Conservation (phyloP, 2,329 filamentous ascomycete genomes). For the Magnaporthales sp. region DNA sequence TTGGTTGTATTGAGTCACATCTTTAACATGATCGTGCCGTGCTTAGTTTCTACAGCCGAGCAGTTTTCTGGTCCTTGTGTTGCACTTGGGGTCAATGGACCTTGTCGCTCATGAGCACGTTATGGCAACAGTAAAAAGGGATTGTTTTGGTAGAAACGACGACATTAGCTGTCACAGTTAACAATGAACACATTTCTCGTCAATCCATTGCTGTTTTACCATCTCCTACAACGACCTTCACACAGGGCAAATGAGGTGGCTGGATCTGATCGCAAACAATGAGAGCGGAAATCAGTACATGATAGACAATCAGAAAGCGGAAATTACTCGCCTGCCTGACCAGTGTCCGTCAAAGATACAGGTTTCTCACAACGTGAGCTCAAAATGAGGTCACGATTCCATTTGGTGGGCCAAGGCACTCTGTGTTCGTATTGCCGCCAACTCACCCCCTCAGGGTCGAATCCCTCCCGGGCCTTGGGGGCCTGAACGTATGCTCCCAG, state of each 20-base stretch:
- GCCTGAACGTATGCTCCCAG: background rate
- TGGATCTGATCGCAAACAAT: background rate
- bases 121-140: too few relatives aligned
- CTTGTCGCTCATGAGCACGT: too few relatives aligned
- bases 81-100: too few relatives aligned
- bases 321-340: background rate
- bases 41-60: too few relatives aligned
- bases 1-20: background rate
- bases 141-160: background rate
- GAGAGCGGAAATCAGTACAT: background rate
- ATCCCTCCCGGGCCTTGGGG: background rate
- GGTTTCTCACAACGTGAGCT: background rate
- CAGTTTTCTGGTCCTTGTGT: too few relatives aligned
- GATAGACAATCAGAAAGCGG: background rate
- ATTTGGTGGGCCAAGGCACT: background rate
- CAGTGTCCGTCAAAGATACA: background rate
- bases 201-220: background rate
- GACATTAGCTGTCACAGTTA: too few relatives aligned
- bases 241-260: background rate
- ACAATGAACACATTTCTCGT: background rate
- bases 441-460: background rate
- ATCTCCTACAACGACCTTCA: background rate
- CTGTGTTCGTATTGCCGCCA: background rate
- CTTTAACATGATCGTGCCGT: too few relatives aligned
- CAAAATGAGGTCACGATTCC: background rate